These are phyloP conservation scores for Vitis cinerea DNA, from an alignment of 164 flowering plant genomes.

Conservation along the genomic window DNA sequence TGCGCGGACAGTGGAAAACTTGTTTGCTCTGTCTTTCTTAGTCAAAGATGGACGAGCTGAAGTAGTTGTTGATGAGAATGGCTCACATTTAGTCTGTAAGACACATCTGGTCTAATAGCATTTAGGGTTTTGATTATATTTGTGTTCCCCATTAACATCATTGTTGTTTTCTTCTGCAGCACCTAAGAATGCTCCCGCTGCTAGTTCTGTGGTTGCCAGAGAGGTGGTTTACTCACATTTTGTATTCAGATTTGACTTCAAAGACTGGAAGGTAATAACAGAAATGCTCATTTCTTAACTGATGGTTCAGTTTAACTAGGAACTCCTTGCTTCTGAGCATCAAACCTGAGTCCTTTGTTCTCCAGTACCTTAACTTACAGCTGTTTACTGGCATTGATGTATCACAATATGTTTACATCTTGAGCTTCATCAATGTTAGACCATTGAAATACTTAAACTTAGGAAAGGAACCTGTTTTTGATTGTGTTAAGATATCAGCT, in stretches of 20 bases:
- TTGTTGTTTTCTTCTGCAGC: conserved; percentile 35
- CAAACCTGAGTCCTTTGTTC: too few relatives aligned
- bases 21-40: conserved; percentile 86
- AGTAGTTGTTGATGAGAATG: conserved; percentile 48
- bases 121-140: not conserved
- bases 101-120: not conserved
- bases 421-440: too few relatives aligned
- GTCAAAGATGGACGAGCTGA: conserved; percentile 89
- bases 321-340: too few relatives aligned
- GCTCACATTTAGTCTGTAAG: conserved; percentile 79
- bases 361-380: too few relatives aligned
- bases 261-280: conserved; percentile 82
- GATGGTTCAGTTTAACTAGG: too few relatives aligned
- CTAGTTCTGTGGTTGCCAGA: conserved; percentile 49
- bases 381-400: too few relatives aligned
- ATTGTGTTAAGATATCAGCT: too few relatives aligned
- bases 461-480: too few relatives aligned
- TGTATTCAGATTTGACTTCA: conserved; percentile 79
- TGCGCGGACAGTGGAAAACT: conserved; percentile 87
- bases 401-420: too few relatives aligned
- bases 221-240: conserved; percentile 73
- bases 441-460: too few relatives aligned
- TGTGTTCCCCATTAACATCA: not conserved
- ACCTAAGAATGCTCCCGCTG: conserved; percentile 86
- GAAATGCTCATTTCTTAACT: not conserved